Conservation (phyloP, 2,329 filamentous ascomycete species). For the Botryosphaeria dothidea region DNA sequence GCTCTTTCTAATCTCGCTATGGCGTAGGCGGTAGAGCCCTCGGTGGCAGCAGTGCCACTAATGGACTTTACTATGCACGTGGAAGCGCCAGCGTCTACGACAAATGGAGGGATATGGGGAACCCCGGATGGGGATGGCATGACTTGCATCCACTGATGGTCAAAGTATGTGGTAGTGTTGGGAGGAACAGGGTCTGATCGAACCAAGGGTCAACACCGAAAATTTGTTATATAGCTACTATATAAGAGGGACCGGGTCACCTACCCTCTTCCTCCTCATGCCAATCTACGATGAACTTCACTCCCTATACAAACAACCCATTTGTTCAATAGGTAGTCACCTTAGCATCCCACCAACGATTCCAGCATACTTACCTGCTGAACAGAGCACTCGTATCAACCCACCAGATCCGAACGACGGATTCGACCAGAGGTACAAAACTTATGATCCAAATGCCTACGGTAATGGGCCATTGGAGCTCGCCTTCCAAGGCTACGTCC, state of each 20-base stretch:
- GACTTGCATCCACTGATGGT: slow-evolving; percentile 22
- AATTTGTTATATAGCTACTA: no score
- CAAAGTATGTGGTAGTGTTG: slow-evolving; percentile 2
- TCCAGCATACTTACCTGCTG: slow-evolving; percentile 14
- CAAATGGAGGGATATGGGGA: slow-evolving; percentile 22
- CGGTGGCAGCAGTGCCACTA: slow-evolving; percentile 34
- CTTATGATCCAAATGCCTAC: slow-evolving; percentile 31
- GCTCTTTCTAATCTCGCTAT: background rate
- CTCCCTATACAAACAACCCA: no score
- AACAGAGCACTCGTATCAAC: slow-evolving; percentile 30
- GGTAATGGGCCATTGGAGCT: slow-evolving; percentile 32
- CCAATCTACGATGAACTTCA: no score
- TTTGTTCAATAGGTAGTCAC: no score
- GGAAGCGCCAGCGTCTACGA: slow-evolving; percentile 20
- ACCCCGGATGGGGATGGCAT: slow-evolving; percentile 25
- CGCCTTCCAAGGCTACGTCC: slow-evolving; percentile 32
- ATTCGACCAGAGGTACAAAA: slow-evolving; percentile 32
- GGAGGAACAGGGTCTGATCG: no score
- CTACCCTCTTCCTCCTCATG: no score
- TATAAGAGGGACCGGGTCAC: no score
- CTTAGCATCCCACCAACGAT: no score
- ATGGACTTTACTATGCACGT: slow-evolving; percentile 27
- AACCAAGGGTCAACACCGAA: no score
- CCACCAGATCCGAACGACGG: slow-evolving; percentile 28
- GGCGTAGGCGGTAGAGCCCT: slow-evolving; percentile 22